phyloP scores from a whole-genome alignment of 2,329 filamentous ascomycete species.

The Arthrinium puccinioides region DNA sequence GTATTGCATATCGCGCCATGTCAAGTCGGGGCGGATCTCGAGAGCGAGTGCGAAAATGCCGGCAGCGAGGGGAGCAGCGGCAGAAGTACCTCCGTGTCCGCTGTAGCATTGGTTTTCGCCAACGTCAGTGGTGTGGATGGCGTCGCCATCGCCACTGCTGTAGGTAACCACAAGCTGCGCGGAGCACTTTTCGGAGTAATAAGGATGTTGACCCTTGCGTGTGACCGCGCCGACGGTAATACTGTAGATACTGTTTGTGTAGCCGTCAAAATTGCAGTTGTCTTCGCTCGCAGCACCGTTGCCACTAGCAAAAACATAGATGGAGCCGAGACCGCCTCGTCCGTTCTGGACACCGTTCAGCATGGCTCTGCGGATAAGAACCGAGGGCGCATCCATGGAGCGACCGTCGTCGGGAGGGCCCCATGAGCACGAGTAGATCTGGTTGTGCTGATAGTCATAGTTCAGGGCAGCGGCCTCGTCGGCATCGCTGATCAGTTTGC shows the following conservation, averaged over 20 bases:
- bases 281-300: conserved; percentile 84
- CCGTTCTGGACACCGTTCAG: conserved; percentile 87
- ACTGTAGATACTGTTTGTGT: conserved; percentile 99
- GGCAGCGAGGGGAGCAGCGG: conserved; percentile 85
- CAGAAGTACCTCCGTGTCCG: conserved; percentile 89
- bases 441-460: conserved; percentile 82
- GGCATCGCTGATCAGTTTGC: conserved; percentile 80
- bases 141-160: conserved; percentile 80
- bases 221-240: conserved; percentile 94
- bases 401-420: conserved; percentile 88
- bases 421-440: conserved; percentile 99
- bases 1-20: conserved; percentile 93
- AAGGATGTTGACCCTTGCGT: conserved; percentile 77
- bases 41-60: conserved; percentile 88
- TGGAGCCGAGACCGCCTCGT: conserved; percentile 72
- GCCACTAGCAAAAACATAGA: conserved; percentile 94
- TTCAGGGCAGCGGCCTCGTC: conserved; percentile 92
- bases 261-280: conserved; percentile 99
- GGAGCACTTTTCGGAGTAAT: conserved; percentile 94
- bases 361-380: conserved; percentile 85
- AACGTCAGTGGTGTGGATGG: conserved; percentile 96
- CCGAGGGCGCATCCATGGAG: conserved; percentile 88
- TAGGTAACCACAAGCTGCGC: conserved; percentile 95
- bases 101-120: conserved; percentile 72
- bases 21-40: conserved; percentile 75